Base-by-base conservation (phyloP, 139 green algal genomes). In the Chlamydomonas eustigma region DNA sequence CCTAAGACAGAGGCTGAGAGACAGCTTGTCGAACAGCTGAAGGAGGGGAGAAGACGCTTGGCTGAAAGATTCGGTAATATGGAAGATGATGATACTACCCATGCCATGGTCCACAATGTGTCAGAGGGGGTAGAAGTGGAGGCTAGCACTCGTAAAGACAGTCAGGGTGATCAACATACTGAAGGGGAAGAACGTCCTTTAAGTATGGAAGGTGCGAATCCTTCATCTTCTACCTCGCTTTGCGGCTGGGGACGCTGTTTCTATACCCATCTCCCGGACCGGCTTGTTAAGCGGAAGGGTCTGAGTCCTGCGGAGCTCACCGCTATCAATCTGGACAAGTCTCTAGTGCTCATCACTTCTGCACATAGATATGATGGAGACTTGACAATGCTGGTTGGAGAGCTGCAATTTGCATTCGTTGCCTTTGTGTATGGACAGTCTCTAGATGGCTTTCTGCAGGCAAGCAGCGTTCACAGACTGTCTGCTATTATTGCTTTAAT, bases 371-470 rank as follows among this genome's bases (percentile, higher is more conserved):
- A 81, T 50, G 50, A 58, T 3, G 73, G 74, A 0, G 31, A 67
- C 24, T 39, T 78, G 32, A 30, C 70, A 8, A 51, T 64, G 4
- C 66, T 96, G 36, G 36, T 96, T 64, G 92, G 86, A 6, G 92
- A 95, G 86, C 75, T 92, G 76, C 91, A 96, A 80, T 94, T 95
- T 73, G 83, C 88, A 0, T 96, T 96, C 74, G 84, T 94, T 30
- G 82, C 88, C 0, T 96, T 96, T 75, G 80, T 96, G 51, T 83
- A 89, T 77, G 88, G 88, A 0, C 91, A 96, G 71, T 92, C 86
- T 0, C 69, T 94, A 30, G 85, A 92, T 67, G 84, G 84, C 81
- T 73, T 30, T 18, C 51, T 24, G 32, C 51, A 72, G 31, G 34
- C 18, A 33, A 3, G 4, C 34, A 28, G 72, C 2, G 12, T 33